Percentiles rank a stretch among this genome's conserved stretches.
These are phyloP conservation scores for Pelargonium myrrhifolium DNA, from an alignment of 441 rosid species.

Conservation along the genomic window DNA sequence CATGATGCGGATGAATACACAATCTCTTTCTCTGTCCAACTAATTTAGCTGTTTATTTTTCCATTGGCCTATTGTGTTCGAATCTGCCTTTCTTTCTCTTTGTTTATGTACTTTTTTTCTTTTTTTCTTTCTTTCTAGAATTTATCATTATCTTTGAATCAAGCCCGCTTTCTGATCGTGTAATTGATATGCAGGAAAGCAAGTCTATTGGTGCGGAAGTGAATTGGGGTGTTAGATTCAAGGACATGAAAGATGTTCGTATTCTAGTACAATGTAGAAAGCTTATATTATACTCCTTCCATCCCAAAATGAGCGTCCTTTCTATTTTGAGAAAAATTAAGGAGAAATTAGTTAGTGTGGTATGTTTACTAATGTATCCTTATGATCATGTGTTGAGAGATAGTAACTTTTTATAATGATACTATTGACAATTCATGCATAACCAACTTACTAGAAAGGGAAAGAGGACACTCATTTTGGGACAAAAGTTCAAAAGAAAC, in stretches of 20 bases:
- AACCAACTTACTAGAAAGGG: too few species aligned
- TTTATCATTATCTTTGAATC: conserved; percentile 1
- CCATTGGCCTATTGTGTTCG: not conserved
- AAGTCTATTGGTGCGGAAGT: conserved; percentile 95
- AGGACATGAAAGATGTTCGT: conserved; percentile 66
- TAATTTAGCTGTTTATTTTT: not conserved
- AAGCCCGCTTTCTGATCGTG: conserved; percentile 18
- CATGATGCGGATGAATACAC: not conserved
- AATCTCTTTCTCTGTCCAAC: not conserved
- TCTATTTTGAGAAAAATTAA: too few species aligned
- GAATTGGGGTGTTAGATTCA: conserved; percentile 94
- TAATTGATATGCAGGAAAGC: conserved; percentile 53
- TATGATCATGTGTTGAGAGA: too few species aligned
- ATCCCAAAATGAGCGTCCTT: too few species aligned
- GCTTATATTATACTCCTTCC: conserved; percentile 8
- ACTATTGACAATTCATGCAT: too few species aligned
- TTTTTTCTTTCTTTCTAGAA: not conserved
- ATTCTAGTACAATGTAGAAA: conserved; percentile 21
- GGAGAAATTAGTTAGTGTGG: too few species aligned
- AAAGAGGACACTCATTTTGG: too few species aligned
- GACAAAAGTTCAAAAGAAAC: too few species aligned
- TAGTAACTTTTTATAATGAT: too few species aligned
- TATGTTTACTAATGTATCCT: too few species aligned
- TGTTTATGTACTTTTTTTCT: conserved; percentile 1
- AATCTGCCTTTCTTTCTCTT: conserved; percentile 10